phyloP scores from a whole-genome alignment of 345 rosid species.

The Ailanthus altissimus region DNA sequence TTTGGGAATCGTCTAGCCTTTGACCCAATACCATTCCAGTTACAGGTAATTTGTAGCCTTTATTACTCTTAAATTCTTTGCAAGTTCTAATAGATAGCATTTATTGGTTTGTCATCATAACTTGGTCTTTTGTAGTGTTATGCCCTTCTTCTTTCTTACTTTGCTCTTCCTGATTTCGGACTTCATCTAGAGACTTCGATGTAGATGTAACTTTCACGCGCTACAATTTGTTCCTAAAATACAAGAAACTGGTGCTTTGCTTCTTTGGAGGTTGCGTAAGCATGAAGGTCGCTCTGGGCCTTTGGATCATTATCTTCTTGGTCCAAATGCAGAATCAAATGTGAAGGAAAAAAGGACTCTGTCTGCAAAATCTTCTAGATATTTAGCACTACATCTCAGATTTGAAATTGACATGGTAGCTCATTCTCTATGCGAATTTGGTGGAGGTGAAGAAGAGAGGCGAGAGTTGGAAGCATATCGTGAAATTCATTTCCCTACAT shows the following conservation, averaged over 20 bases:
- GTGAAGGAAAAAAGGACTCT: slow-evolving; percentile 38
- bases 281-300: slow-evolving; percentile 51
- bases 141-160: slow-evolving; percentile 12
- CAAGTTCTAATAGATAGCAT: slow-evolving; percentile 8
- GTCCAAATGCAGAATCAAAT: slow-evolving; percentile 57
- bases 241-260: slow-evolving; percentile 81
- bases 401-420: slow-evolving; percentile 98
- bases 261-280: slow-evolving; percentile 69
- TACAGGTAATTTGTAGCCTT: slow-evolving; percentile 66
- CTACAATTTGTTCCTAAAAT: slow-evolving; percentile 74
- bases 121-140: slow-evolving; percentile 22
- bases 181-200: slow-evolving; percentile 86
- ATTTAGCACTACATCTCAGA: slow-evolving; percentile 83
- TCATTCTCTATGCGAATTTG: slow-evolving; percentile 92
- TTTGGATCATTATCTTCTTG: slow-evolving; percentile 73
- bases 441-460: slow-evolving; percentile 83
- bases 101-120: slow-evolving; percentile 16
- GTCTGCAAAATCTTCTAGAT: slow-evolving; percentile 59
- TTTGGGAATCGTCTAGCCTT: slow-evolving; percentile 95
- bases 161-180: slow-evolving; percentile 41
- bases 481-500: slow-evolving; percentile 82
- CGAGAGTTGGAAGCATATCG: slow-evolving; percentile 78
- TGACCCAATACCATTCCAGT: slow-evolving; percentile 81
- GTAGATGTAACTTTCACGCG: slow-evolving; percentile 97
- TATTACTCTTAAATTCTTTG: slow-evolving; percentile 6